Base-by-base conservation (phyloP, 768 basidiomycete genomes). In the Leccinum pellstonianum region DNA sequence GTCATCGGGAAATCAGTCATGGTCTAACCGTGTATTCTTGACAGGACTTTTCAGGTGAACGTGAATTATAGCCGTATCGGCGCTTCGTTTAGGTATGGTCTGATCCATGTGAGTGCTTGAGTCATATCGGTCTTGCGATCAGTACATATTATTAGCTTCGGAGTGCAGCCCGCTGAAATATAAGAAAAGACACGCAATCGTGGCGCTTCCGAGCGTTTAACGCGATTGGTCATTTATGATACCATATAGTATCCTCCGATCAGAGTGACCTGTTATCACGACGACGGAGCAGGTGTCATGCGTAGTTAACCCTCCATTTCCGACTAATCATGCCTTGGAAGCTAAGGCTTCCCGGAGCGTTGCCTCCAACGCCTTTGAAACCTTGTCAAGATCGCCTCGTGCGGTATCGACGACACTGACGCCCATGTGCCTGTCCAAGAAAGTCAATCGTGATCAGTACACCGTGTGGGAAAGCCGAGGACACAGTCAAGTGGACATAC, bases 351-450 rank as follows among this genome's bases (percentile, higher is more conserved):
- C 82, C n/a, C 72, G 58, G 54, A 92, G 68, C 3, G 81, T 76
- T 57, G 86, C 86, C 67, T 80, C 81, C 71, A 97, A 71, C 5
- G 85, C 85, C 14, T 77, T 74, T 49, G 93, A 78, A 57, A 97
- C 77, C 68, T 76, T 86, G 65, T 91, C 86, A 12, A 96, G 71
- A 70, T 98, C 95, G 0, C 84, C 87, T 55, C 94, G 80, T 58
- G 80, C 66, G 23, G 76, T 55, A 59, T 94, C 84, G 8, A 90
- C 86, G 21, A 83, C 94, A n/a, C 88, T 86, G 57, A 88, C 72
- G 54, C 95, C 95, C 93, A 98, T 96, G 73, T 97, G 95, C 31
- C 89, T 88, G 64, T 49, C 23, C 27, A 23, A 3, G 23, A 54
- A 52, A 46, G 41, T 0, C 29, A 4, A 48, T 0, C 29, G 2